Evolutionary conservation across 2,329 filamentous ascomycete genomes (phyloP).

Genomic region (Tolypocladium cylindrosporum): DNA sequence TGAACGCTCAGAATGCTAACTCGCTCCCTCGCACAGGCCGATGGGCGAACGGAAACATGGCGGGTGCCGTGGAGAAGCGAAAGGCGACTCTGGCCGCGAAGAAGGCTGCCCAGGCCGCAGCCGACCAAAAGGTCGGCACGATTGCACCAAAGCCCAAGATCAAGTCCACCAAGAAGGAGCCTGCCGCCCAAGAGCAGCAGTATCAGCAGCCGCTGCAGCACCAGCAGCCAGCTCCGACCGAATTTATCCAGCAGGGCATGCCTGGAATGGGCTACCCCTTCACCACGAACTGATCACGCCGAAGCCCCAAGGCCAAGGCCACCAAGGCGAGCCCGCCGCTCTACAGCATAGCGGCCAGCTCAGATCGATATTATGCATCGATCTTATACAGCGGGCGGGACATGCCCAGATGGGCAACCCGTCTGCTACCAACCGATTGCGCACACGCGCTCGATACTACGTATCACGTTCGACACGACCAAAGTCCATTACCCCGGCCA

Average conservation of each 20-base stretch:
- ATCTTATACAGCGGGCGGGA: background rate
- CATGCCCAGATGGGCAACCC: background rate
- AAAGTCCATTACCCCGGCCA: background rate
- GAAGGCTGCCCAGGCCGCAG: conserved; percentile 38
- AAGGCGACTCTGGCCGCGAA: conserved; percentile 51
- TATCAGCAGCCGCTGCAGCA: conserved; percentile 3
- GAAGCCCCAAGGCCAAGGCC: background rate
- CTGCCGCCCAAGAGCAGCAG: conserved; percentile 9
- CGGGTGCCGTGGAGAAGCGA: conserved; percentile 47
- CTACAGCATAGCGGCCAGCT: background rate
- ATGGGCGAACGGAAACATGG: conserved; percentile 53
- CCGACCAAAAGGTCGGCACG: conserved; percentile 23
- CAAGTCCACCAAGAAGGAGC: conserved; percentile 23
- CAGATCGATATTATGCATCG: background rate
- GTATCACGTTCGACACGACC: background rate
- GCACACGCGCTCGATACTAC: background rate
- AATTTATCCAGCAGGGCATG: conserved; percentile 16
- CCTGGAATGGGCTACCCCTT: conserved; percentile 15
- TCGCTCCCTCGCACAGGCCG: conserved; percentile 28
- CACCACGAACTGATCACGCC: conserved; percentile 7
- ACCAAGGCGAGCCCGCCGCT: background rate
- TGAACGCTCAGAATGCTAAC: conserved; percentile 12
- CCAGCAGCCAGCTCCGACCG: background rate
- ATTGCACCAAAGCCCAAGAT: conserved; percentile 28
- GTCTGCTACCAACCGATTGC: background rate